Conservation (phyloP, 2,329 filamentous ascomycete species). For the Sarocladiaceae sp. region DNA sequence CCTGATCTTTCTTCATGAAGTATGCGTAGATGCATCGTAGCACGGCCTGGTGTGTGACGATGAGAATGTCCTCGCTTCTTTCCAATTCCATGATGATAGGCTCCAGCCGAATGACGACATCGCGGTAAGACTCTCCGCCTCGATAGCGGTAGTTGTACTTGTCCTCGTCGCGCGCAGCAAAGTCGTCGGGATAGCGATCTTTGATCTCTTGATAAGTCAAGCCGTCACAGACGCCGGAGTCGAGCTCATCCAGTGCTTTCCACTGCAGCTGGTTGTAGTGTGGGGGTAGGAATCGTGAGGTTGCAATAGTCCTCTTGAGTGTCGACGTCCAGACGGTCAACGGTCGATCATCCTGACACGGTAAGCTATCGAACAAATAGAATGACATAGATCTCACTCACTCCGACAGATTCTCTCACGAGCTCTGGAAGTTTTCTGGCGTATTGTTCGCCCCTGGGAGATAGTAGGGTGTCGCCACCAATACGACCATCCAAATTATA, state of each 20-base stretch:
- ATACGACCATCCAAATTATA: conserved; percentile 90
- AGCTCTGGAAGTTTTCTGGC: conserved; percentile 78
- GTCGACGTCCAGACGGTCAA: conserved; percentile 59
- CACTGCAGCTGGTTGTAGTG: conserved; percentile 93
- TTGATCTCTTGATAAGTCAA: conserved; percentile 96
- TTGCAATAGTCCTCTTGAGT: conserved; percentile 80
- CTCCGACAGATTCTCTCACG: conserved; percentile 78
- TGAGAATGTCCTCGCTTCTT: conserved; percentile 91
- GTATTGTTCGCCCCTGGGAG: conserved; percentile 80
- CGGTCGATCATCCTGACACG: conserved; percentile 48
- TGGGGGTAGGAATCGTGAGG: conserved; percentile 71
- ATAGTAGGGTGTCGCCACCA: conserved; percentile 84
- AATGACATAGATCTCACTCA: conserved; percentile 31
- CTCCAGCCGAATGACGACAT: conserved; percentile 94
- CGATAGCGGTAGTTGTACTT: conserved; percentile 99
- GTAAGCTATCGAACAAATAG: conserved; percentile 10
- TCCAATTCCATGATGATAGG: conserved; percentile 99
- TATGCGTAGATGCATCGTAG: conserved; percentile 97
- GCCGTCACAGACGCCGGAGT: conserved; percentile 92
- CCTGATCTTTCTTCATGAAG: conserved; percentile 95
- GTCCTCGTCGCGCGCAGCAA: conserved; percentile 90
- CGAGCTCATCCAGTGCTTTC: conserved; percentile 97
- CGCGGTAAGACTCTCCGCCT: conserved; percentile 89
- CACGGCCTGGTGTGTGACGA: conserved; percentile 96
- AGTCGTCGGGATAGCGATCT: conserved; percentile 86